phyloP scores from a whole-genome alignment of 1,284 basidiomycete species.

The Volvariella surrecta region DNA sequence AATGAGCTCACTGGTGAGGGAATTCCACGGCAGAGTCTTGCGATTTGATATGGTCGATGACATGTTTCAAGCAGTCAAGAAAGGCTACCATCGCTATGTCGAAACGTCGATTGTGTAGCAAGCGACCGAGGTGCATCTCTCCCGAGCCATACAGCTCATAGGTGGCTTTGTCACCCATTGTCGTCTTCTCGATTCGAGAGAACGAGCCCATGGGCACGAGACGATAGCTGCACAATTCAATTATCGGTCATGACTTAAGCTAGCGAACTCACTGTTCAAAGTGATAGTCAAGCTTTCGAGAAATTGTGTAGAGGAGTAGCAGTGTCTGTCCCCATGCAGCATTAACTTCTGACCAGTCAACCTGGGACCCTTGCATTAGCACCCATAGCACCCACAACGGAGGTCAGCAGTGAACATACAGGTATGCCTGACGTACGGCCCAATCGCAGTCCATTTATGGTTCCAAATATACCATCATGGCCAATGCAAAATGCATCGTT shows the following conservation, averaged over 20 bases:
- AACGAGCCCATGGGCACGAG: conserved; percentile 90
- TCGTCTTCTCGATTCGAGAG: conserved; percentile 81
- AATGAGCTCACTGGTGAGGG: conserved; percentile 67
- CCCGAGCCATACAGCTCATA: conserved; percentile 91
- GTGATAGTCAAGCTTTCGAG: conserved; percentile 79
- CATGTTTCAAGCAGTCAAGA: conserved; percentile 87
- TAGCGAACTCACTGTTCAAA: conserved; percentile 65
- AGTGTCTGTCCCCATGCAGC: conserved; percentile 97
- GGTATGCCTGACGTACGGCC: conserved; percentile 78
- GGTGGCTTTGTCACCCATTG: conserved; percentile 64
- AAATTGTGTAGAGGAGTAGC: conserved; percentile 86
- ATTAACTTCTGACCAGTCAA: conserved; percentile 99
- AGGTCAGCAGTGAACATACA: conserved; percentile 23
- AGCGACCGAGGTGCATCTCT: conserved; percentile 79
- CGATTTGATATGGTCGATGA: conserved; percentile 76
- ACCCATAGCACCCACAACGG: no score
- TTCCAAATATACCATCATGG: conserved; percentile 89
- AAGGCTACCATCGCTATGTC: conserved; percentile 96
- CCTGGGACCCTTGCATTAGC: conserved; percentile 30
- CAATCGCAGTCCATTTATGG: conserved; percentile 91
- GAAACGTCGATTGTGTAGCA: conserved; percentile 92
- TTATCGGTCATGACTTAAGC: background rate
- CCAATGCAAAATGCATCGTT: conserved; percentile 99
- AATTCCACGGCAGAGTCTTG: conserved; percentile 72
- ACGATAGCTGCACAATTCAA: conserved; percentile 54